Percentiles rank a stretch among this genome's conserved stretches.
Evolutionary conservation across 2,329 filamentous ascomycete genomes (phyloP).

Genomic region (Fusarium sp.): DNA sequence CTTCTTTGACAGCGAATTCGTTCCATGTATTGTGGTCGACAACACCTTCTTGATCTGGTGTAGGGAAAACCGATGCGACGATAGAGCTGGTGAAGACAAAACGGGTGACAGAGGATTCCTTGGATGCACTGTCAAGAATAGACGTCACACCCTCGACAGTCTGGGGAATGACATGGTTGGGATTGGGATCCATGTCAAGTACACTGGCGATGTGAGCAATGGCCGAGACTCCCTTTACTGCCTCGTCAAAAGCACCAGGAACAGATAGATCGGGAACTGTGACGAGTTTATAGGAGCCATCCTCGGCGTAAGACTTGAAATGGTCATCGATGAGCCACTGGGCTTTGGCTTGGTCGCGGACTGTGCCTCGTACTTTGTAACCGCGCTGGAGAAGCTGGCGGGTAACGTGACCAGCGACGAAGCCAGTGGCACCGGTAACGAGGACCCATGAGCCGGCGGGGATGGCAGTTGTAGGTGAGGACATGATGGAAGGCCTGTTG

Average conservation of each 20-base stretch:
- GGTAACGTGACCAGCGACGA: slow-evolving; percentile 57
- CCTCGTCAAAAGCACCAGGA: slow-evolving; percentile 52
- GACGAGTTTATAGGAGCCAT: slow-evolving; percentile 53
- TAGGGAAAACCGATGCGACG: slow-evolving; percentile 23
- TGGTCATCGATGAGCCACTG: slow-evolving; percentile 52
- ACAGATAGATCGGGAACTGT: slow-evolving; percentile 55
- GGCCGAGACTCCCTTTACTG: slow-evolving; percentile 51
- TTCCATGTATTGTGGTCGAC: slow-evolving; percentile 48
- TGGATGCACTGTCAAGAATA: no score
- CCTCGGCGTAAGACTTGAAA: slow-evolving; percentile 49
- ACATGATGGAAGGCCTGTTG: not conserved
- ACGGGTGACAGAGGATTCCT: no score
- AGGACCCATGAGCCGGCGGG: slow-evolving; percentile 53
- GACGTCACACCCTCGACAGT: no score
- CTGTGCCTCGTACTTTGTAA: slow-evolving; percentile 60
- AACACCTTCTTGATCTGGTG: no score
- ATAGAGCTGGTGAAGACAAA: slow-evolving; percentile 48
- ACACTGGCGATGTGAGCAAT: slow-evolving; percentile 62
- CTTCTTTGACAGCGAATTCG: slow-evolving; percentile 47
- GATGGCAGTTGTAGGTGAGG: not conserved
- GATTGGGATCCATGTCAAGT: slow-evolving; percentile 55
- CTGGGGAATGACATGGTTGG: no score
- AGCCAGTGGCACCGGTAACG: slow-evolving; percentile 61
- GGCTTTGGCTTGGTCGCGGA: slow-evolving; percentile 51
- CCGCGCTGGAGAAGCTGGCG: slow-evolving; percentile 56